Base-by-base conservation (phyloP, 768 basidiomycete genomes). In the Macrolepiota dolichaula region DNA sequence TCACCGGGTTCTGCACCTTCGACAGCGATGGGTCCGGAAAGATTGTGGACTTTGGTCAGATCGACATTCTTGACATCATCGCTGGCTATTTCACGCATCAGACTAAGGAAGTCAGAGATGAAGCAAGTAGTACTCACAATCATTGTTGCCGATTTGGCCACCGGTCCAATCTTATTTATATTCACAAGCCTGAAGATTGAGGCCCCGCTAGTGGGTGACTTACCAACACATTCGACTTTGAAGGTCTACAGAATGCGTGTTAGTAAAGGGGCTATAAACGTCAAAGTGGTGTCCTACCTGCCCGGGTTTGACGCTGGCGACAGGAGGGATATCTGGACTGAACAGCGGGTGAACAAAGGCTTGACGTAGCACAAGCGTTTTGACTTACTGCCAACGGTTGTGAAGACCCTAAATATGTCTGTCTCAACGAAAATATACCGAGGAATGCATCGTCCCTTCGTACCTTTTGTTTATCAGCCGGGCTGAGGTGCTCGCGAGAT, bases 1-100 rank as follows among this genome's bases (percentile, higher is more conserved):
- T 92, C 90, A 1, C 90, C 91, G 0, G 91, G 89, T 64, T 89
- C 85, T 1, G 91, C 85, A 13, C 87, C 88, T 64, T 91, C 87
- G 12, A 92, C 82, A 0, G 83, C 85, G 54, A 92, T 79, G 0
- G 89, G 90, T 0, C 91, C 91, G 4, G 86, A 85, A n/a, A 92
- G 79, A 66, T 91, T 86, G 69, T 92, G 91, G 42, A 88, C 74
- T 67, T 82, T 82, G 9, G 80, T 81, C 35, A 90, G 72, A 66
- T 91, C 85, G 50, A 90, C 78, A 56, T 87, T 77, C 68, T 76
- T 81, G 63, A 91, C 74, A 65, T 91, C 89, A 68, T 91, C 89
- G 65, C 84, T 84, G 63, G 67, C 87, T 88, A 56, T 15, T 22
- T 24, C 19, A 2, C 42, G 24, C 4, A 17, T 19, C 37, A 52